Conservation (phyloP, 257 asterid species). For the Ligustrum vulgare region DNA sequence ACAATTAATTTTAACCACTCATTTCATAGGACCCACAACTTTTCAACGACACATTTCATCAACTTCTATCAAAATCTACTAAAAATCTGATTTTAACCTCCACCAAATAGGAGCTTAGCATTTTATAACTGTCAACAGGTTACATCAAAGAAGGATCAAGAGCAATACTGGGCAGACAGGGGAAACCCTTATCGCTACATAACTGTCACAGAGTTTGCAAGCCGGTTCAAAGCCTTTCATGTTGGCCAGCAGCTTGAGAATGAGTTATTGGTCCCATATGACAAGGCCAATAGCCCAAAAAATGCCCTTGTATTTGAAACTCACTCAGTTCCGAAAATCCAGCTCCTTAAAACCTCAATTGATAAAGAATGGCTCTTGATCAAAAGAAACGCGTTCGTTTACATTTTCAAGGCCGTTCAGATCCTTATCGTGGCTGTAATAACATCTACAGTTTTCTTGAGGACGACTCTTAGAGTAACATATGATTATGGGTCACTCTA, state of each 20-base stretch:
- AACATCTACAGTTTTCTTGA: slow-evolving; percentile 47
- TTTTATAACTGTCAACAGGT: slow-evolving; percentile 36
- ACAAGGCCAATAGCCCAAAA: slow-evolving; percentile 38
- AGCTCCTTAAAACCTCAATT: slow-evolving; percentile 56
- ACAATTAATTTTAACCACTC: too few relatives aligned
- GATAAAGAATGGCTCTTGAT: slow-evolving; percentile 71
- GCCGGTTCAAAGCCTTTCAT: slow-evolving; percentile 52
- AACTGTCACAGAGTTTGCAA: slow-evolving; percentile 46
- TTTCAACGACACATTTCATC: too few relatives aligned
- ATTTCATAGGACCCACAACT: too few relatives aligned
- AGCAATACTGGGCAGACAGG: slow-evolving; percentile 63
- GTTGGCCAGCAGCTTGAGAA: slow-evolving; percentile 50
- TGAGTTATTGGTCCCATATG: slow-evolving; percentile 56
- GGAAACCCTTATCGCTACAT: slow-evolving; percentile 41
- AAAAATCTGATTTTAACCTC: too few relatives aligned
- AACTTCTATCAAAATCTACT: too few relatives aligned
- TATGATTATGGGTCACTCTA: slow-evolving; percentile 26
- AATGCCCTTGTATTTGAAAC: slow-evolving; percentile 54
- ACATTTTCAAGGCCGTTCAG: slow-evolving; percentile 63
- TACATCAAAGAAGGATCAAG: slow-evolving; percentile 70
- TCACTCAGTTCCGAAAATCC: slow-evolving; percentile 38
- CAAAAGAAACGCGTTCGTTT: slow-evolving; percentile 61
- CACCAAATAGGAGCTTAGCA: too few relatives aligned
- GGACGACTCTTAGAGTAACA: slow-evolving; percentile 38
- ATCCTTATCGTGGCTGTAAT: slow-evolving; percentile 58